Conservation (phyloP, 192 early-diverging fungal species). For the Backusella morwellensis region DNA sequence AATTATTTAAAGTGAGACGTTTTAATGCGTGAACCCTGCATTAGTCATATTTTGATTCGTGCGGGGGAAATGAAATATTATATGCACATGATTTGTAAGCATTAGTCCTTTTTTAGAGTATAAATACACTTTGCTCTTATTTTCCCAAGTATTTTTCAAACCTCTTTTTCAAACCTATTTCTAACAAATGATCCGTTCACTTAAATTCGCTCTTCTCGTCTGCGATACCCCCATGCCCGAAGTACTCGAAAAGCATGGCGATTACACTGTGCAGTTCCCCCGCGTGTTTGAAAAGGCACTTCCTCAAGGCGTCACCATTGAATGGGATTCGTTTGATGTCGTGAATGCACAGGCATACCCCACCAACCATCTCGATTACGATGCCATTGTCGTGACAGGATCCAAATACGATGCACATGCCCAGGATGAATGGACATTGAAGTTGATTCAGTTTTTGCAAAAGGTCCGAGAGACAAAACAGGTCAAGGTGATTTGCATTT, state of each 20-base stretch:
- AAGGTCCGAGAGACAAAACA: conserved; percentile 28
- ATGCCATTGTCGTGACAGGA: conserved; percentile 55
- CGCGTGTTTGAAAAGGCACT: conserved; percentile 32
- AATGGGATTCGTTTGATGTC: conserved; percentile 39
- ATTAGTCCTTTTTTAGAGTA: too few species aligned
- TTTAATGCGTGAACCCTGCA: too few species aligned
- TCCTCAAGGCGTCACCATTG: conserved; percentile 9
- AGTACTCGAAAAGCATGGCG: conserved; percentile 43
- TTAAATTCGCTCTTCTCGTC: conserved; percentile 44
- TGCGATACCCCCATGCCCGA: conserved; percentile 49
- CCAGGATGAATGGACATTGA: conserved; percentile 63
- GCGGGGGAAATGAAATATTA: too few species aligned
- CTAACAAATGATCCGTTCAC: background rate
- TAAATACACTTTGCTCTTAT: too few species aligned
- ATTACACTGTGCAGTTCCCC: conserved; percentile 42
- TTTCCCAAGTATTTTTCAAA: background rate
- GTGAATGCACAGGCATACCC: conserved; percentile 39
- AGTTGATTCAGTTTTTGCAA: conserved; percentile 54
- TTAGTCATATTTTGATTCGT: too few species aligned
- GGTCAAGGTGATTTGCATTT: conserved; percentile 65
- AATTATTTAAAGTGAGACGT: too few species aligned
- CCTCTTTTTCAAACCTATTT: background rate
- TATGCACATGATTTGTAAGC: too few species aligned
- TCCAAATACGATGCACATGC: conserved; percentile 65
- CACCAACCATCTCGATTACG: conserved; percentile 26